These are phyloP conservation scores for Amanita rimosa DNA, from an alignment of 768 basidiomycete genomes.

Conservation along the genomic window DNA sequence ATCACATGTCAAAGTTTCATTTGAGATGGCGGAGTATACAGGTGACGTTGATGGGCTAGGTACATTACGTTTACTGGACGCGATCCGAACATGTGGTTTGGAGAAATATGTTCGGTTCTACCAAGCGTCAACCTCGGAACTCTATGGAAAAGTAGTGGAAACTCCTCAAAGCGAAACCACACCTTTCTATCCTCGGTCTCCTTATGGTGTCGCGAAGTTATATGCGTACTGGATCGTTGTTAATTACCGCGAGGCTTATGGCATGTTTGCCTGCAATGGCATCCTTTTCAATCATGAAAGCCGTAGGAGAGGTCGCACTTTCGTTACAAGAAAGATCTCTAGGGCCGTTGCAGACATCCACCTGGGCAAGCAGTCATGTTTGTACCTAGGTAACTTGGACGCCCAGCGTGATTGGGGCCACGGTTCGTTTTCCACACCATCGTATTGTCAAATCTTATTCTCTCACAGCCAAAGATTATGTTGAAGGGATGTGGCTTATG, in stretches of 20 bases:
- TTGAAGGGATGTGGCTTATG: slow-evolving; percentile 98
- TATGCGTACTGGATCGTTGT: slow-evolving; percentile 88
- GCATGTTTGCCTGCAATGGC: slow-evolving; percentile 94
- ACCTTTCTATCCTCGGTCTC: slow-evolving; percentile 96
- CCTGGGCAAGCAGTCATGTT: slow-evolving; percentile 77
- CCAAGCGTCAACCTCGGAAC: slow-evolving; percentile 94
- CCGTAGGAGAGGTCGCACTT: slow-evolving; percentile 86
- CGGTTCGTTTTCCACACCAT: slow-evolving; percentile 35
- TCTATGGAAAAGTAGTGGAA: slow-evolving; percentile 95
- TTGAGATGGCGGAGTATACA: slow-evolving; percentile 99
- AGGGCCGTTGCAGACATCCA: slow-evolving; percentile 89
- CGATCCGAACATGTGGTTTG: slow-evolving; percentile 90
- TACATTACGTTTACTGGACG: slow-evolving; percentile 91
- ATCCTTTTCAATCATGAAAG: slow-evolving; percentile 99
- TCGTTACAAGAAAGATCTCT: slow-evolving; percentile 92
- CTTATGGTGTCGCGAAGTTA: slow-evolving; percentile 93
- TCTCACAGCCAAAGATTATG: slow-evolving; percentile 67
- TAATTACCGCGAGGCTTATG: slow-evolving; percentile 92
- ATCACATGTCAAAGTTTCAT: slow-evolving; percentile 98
- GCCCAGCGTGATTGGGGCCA: slow-evolving; percentile 98
- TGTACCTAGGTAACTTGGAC: slow-evolving; percentile 93
- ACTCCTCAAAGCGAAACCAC: slow-evolving; percentile 94
- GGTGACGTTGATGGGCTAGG: slow-evolving; percentile 95
- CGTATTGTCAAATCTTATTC: neutral
- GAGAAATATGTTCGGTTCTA: slow-evolving; percentile 93